Base-by-base conservation (phyloP, 1,139 yeast species). In the Candida gigantensis region DNA sequence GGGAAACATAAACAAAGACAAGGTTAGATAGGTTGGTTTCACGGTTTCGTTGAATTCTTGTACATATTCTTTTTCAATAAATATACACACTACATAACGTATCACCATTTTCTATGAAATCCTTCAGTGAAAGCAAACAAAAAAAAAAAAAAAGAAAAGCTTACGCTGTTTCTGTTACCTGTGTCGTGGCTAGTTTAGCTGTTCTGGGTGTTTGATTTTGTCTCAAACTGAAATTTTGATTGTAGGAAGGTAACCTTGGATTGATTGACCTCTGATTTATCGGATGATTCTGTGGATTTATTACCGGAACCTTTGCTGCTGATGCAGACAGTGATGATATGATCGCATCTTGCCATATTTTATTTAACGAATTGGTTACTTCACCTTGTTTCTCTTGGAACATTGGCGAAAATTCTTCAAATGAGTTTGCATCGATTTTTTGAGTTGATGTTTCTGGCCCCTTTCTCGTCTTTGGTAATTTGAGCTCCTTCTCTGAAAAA, bases 1-100 rank as follows among this genome's bases (percentile, higher is more conserved):
- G 89, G 90, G 45, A 88, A 88, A 64, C 98, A 92, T 65, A 92
- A 92, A 67, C 98, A 92, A 64, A 87, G 97, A 65, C 97, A 90
- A 65, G 96, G 96, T 48, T 90, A 62, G 61, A 28, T 11, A 13
- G 21, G n/a, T 11, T 14, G 6, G 17, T 20, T 29, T 5, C 14
- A 18, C 10, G n/a, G n/a, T 28, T 28, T 16, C 10, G 9, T 9
- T 15, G 24, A 9, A 13, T 34, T 40, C 43, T 30, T 42, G 44
- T 42, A 42, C 24, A 38, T 21, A 29, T 13, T 28, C 24, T 13
- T 10, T 11, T 23, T 6, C 21, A 25, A 13, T n/a, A 27, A 4
- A 26, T 21, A 26, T 19, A 24, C 17, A 15, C 17, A 30, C 11
- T 28, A 9, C 18, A 16, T 21, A 16, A n/a, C 14, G 30, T n/a